phyloP scores from a whole-genome alignment of 2,329 filamentous ascomycete genomes.

The Meredithiella fracta region DNA sequence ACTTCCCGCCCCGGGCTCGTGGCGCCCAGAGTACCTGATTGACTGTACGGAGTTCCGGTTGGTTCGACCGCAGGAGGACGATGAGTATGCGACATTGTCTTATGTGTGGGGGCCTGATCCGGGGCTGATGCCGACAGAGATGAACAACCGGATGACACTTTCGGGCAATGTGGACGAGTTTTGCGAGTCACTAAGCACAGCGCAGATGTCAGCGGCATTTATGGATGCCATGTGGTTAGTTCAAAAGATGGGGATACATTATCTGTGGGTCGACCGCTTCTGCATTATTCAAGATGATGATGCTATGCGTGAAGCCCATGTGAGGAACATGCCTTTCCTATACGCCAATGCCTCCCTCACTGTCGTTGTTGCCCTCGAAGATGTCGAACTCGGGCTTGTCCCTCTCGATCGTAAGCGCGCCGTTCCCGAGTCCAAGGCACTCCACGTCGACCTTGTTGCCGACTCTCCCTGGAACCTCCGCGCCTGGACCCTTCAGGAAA shows the following conservation, averaged over 20 bases:
- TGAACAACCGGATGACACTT: conserved; percentile 21
- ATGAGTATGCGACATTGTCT: conserved; percentile 30
- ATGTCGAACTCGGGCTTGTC: conserved; percentile 24
- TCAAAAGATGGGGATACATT: conserved; percentile 26
- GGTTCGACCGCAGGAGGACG: conserved; percentile 24
- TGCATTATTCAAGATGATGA: conserved; percentile 31
- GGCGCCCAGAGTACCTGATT: conserved; percentile 27
- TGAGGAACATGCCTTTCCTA: conserved; percentile 29
- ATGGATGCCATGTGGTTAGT: conserved; percentile 29
- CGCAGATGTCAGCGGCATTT: conserved; percentile 26
- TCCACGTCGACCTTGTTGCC: conserved; percentile 25
- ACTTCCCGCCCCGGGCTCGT: conserved; percentile 19
- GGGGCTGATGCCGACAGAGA: conserved; percentile 16
- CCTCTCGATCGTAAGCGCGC: conserved; percentile 23
- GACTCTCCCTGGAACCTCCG: conserved; percentile 25
- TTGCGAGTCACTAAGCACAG: conserved; percentile 23
- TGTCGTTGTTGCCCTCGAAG: conserved; percentile 27
- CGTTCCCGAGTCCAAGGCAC: conserved; percentile 15
- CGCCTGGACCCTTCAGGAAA: conserved; percentile 30
- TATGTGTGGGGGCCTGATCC: conserved; percentile 26
- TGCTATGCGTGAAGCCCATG: conserved; percentile 24
- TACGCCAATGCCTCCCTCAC: conserved; percentile 30
- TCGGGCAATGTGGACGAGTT: conserved; percentile 24
- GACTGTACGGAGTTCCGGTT: conserved; percentile 26
- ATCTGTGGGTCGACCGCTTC: conserved; percentile 31